phyloP scores from a whole-genome alignment of 164 flowering plant genomes.

The Stephania yunnanensis region DNA sequence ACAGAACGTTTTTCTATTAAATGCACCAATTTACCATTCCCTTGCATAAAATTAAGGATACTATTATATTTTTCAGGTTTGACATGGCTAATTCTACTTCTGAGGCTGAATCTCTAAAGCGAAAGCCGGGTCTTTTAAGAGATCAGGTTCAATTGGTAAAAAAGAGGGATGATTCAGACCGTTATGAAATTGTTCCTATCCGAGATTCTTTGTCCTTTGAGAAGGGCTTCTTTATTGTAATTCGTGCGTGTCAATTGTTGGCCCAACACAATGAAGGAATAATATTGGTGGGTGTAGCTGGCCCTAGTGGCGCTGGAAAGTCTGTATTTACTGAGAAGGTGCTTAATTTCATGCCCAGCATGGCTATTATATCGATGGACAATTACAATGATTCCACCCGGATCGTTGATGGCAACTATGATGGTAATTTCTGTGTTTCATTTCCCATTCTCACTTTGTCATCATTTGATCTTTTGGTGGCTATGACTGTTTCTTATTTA shows the following conservation, averaged over 20 bases:
- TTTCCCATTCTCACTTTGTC: constrained; percentile 3
- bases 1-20: neutral
- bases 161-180: constrained; percentile 60
- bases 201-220: constrained; percentile 74
- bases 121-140: constrained; percentile 60
- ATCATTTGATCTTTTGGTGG: neutral
- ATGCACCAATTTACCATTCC: neutral
- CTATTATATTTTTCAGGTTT: neutral
- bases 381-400: constrained; percentile 91
- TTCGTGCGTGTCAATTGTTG: constrained; percentile 86
- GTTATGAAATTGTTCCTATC: constrained; percentile 72
- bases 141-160: constrained; percentile 77
- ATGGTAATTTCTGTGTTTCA: constrained; percentile 48
- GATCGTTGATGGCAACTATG: constrained; percentile 92
- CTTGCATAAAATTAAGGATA: neutral
- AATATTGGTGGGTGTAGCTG: constrained; percentile 79
- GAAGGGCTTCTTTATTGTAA: constrained; percentile 84
- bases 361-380: constrained; percentile 94
- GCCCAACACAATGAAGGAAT: constrained; percentile 87
- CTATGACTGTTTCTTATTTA: neutral
- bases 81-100: constrained; percentile 50
- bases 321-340: constrained; percentile 89
- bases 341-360: constrained; percentile 80
- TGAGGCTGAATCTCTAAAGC: constrained; percentile 36
- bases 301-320: constrained; percentile 99